Base-by-base conservation (phyloP, 2,329 filamentous ascomycete genomes). In the Parastagonospora avenae region DNA sequence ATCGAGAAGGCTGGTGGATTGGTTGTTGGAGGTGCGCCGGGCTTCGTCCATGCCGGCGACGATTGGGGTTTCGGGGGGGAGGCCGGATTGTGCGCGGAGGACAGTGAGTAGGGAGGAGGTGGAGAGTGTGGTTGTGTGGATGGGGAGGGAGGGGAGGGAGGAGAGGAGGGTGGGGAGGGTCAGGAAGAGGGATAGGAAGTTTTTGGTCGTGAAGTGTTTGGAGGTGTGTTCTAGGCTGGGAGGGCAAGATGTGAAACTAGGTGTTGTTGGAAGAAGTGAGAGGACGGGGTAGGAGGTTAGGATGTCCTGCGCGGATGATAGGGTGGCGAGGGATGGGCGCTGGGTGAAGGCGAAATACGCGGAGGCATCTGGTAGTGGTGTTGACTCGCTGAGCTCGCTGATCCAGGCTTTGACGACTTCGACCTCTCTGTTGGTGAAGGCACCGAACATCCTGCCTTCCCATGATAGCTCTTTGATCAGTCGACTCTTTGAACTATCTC, bases 361-460 rank as follows among this genome's bases (percentile, higher is more conserved):
- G 3, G 41, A 46, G 2, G 63, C 35, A n/a, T 65, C 52, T 8
- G 39, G 9, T 9, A n/a, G 8, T 8, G 39, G 31, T 7, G 12
- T 39, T 19, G 35, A 16, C n/a, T 24, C 58, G 41, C 42, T 57
- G 27, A 78, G 59, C 8, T 61, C 60, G 43, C 76, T 65, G 52
- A 80, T 78, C 77, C 77, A 80, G 8, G 52, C 44, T 43, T 60
- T 61, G 6, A 79, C 52, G 2, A 68, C 54, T 11, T 68, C 64
- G 14, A 74, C 66, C 55, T 82, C 79, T 9, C 59, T 62, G 12
- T 75, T 59, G 1, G 77, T 81, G 58, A 82, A 82, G 15, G 77
- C 70, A 1, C 79, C 79, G 55, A 79, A 82, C 79, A 81, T 81
- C 37, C 69, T 74, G 4, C 79, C 79, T 19, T 73, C 71, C 78